Base-by-base conservation (phyloP, 2,329 filamentous ascomycete species). In the Huntiella decipiens region DNA sequence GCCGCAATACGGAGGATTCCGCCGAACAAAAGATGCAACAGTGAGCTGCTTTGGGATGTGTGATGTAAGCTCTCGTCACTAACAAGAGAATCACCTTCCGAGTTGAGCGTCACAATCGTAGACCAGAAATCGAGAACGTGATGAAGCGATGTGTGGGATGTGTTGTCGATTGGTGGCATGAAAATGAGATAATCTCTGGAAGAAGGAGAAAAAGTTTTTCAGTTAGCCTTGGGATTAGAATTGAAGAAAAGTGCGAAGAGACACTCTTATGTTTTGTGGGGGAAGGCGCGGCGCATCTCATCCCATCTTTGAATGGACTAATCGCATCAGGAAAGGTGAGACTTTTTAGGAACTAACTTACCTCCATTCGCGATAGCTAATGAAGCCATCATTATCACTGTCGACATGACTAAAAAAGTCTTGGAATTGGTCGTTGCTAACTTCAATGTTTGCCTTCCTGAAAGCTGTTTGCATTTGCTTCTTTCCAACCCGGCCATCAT, bases 291-390 rank as follows among this genome's bases (percentile, higher is more conserved):
- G 22, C 22, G 22, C 22, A 28, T 28, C 22, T 28, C 22, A 28
- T 28, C 22, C 22, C 22, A 28, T 28, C 22, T 28, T 28, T 10
- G 3, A 7, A 28, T 28, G 22, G 6, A 28, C 22, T 28, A 28
- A 28, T 28, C 22, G 22, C 22, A 28, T 28, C 22, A 10, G 5
- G 22, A 7, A 28, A 28, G 8, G 22, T 28, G 22, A 28, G 22
- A 28, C 22, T 28, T 28, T 28, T 28, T 28, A 28, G 13, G 16
- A 11, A 31, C 11, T n/a, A 48, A 67, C 79, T 63, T 76, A 95
- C 88, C 88, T 79, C 91, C 91, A 96, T 70, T 98, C 91, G 53
- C 85, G 78, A 62, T 93, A 96, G 51, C 72, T 86, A 54, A 96
- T 93, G 52, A 66, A 76, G 41, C 86, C 86, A 60, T 98, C 87